Base-by-base conservation (phyloP, 768 basidiomycete genomes). In the Clathrus columnatus region DNA sequence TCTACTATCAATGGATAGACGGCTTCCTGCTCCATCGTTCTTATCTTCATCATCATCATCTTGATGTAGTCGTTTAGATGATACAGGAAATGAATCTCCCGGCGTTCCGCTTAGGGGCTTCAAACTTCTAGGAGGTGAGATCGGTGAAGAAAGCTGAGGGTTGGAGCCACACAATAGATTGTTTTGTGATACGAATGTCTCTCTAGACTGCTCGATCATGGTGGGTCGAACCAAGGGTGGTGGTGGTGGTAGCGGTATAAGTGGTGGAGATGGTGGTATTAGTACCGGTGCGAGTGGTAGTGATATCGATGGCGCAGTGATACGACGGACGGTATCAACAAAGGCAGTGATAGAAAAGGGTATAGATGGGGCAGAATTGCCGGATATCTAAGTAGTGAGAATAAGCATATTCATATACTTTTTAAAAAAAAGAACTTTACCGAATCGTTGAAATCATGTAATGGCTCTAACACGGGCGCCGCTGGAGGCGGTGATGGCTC, bases 111-210 rank as follows among this genome's bases (percentile, higher is more conserved):
- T 8, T 11, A 55, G 46, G 4, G 44, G 27, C 7, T 26, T 17
- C 1, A 55, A 14, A 32, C 18, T 24, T 23, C 54, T 10, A 5
- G 54, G 54, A 28, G 54, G 54, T 18, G 54, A 55, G 23, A 55
- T 48, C 5, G 54, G 54, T 24, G 54, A 55, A 17, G 54, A 55
- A 5, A 55, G 30, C 30, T 55, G 54, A 24, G 32, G 46, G 16
- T 47, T 44, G 11, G 17, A 16, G 21, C 45, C 26, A 3, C 8
- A 24, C 1, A 43, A 17, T 27, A 27, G 54, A 26, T 30, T 48
- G n/a, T 24, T 28, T 48, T 23, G 26, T 8, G 41, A 7, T 24
- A 45, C 30, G 54, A 47, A 3, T 43, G 36, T 23, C 20, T 48
- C 6, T 47, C 27, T 44, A 5, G 0, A 21, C 42, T 36, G 36